phyloP scores from a whole-genome alignment of 345 rosid species.

The Corchorus capsularis region DNA sequence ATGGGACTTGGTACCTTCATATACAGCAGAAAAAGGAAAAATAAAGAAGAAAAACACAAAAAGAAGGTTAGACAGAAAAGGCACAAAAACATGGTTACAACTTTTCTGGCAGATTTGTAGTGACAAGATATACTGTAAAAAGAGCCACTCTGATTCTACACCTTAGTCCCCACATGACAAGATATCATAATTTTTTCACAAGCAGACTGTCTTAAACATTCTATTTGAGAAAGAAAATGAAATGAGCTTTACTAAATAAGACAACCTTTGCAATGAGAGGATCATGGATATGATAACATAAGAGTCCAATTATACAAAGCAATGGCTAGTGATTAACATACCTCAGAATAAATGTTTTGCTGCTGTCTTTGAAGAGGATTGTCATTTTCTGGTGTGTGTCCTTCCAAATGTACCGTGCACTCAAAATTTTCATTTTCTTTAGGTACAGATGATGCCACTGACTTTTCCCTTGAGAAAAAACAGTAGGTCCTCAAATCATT shows the following conservation, averaged over 20 bases:
- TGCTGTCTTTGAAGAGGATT: not conserved
- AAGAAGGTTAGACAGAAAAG: not conserved
- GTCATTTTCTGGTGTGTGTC: constrained; percentile 8
- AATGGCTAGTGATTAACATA: not conserved
- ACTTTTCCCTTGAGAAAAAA: constrained; percentile 33
- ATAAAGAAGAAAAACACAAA: not conserved
- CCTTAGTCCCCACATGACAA: not conserved
- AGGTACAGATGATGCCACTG: constrained; percentile 25
- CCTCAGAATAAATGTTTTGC: constrained; percentile 6
- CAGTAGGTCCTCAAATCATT: constrained; percentile 50
- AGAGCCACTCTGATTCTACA: not conserved
- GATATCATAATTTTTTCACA: constrained; percentile 6
- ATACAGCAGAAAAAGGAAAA: not conserved
- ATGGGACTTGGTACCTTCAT: constrained; percentile 4
- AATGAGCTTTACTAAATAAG: not conserved
- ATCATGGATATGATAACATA: not conserved
- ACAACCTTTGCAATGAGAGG: not conserved
- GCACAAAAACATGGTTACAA: not conserved
- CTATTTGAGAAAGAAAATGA: not conserved
- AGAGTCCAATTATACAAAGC: not conserved
- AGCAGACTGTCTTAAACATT: not conserved
- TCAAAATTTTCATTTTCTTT: constrained; percentile 30
- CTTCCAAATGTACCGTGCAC: constrained; percentile 25
- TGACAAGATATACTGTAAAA: not conserved
- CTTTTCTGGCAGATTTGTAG: not conserved